Evolutionary conservation across 164 flowering plant species (phyloP), one percentile per base, ranked within the genome.

Genomic region (Liriodendron chinense): DNA sequence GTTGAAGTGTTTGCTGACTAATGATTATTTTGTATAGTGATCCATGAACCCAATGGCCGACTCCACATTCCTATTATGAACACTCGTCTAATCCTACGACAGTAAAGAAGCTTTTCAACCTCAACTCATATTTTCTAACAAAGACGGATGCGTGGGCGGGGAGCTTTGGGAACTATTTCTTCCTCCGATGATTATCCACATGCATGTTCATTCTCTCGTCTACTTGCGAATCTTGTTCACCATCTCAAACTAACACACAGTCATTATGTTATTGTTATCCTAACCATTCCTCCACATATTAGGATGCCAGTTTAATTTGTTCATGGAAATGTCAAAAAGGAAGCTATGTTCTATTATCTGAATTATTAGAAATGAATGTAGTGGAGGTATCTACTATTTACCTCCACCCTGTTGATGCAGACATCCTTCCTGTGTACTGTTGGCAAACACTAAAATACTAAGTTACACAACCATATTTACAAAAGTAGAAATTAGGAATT

Each of bases 111-210:
- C 93, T 92, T 78, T 93, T 96, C 84, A 93, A 93, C 80, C 84
- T 96, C 0, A 80, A 88, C 2, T 91, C 98, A 7, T 87, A 91
- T 80, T 96, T 96, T 84, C 81, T 96, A 77, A 96, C 99, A 13
- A 96, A 92, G 83, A 83, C 98, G 75, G 99, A 96, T 87, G 97
- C 96, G 13, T 93, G 99, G 99, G 98, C 99, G 73, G 98, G 98
- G 48, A 86, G 91, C 50, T 96, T 94, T 72, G 99, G 94, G 83
- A 86, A 77, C 3, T 87, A 89, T 78, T 83, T 95, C 71, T 18
- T 73, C 68, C 72, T 90, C 18, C 94, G 98, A 75, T 75, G 98
- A 96, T 79, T 96, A 96, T 78, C 99, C 99, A 89, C 94, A 98
- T 96, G 73, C 59, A 79, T n/a, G 14, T 75, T 13, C n/a, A n/a